Base-by-base conservation (phyloP, 129 eudicot genomes). In the Calendula officinalis region DNA sequence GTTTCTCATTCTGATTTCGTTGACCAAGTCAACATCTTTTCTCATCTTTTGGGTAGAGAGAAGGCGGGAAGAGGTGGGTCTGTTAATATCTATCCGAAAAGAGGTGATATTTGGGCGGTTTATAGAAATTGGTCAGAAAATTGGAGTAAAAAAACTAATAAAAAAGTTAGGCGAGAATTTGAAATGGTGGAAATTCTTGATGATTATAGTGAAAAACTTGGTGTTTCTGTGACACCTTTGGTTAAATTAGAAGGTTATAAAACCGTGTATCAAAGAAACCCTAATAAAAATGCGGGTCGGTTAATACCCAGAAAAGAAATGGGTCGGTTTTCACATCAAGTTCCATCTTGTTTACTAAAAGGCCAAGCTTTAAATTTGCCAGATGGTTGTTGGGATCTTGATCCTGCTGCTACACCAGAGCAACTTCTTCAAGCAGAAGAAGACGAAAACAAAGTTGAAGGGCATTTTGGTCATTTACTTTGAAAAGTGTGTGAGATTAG, bases 311-410 rank as follows among this genome's bases (percentile, higher is more conserved):
- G 82, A 72, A 84, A 84, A 71, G 97, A 91, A 71, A 91, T 91
- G 98, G 72, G 82, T 40, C 78, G 98, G 11, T 91, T 91, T 77
- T 91, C 96, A 6, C 98, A 91, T 77, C 98, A 84, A 74, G 96
- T 91, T 32, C 98, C 98, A 3, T 81, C 90, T 78, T 84, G 83
- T 60, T 67, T 80, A 55, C 80, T 91, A 10, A 77, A 87, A 80
- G 92, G 77, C 65, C 75, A 78, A 48, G 79, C 40, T 14, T 56
- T 64, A 15, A 80, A 87, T 56, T 73, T 91, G 80, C 98, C 98
- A 4, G 94, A 85, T n/a, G 98, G 88, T 3, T 91, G 98, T 64
- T 91, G 95, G 95, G 98, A 91, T 83, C 78, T 91, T 54, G 98
- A 91, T 61, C 94, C 98, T 41, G 98, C 98, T 73, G 98, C 98